Evolutionary conservation across 345 rosid species (phyloP), one percentile per base, ranked within the genome.

Genomic region (Kernera saxatilis): DNA sequence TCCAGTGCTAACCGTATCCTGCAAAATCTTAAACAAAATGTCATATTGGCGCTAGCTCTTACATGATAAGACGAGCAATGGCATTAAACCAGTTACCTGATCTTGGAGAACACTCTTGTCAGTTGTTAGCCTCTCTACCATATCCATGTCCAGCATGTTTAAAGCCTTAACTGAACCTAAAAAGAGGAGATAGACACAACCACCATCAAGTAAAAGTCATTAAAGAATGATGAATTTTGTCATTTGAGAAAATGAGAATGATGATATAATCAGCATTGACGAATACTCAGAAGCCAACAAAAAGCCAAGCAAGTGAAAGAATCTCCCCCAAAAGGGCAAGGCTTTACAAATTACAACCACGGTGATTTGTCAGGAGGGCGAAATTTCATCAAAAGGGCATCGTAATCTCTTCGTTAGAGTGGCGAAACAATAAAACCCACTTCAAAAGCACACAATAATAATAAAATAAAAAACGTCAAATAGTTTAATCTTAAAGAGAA

Each of bases 1-100:
- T 54, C 63, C 84, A 78, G 37, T 41, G 11, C 60, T 35, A 70
- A 60, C 23, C 40, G 43, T 74, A 49, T 61, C 81, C 84, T 77
- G 69, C 5, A 63, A 62, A 70, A 55, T 52, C 73, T 33, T 33
- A 22, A 73, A 44, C 77, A 54, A 18, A 35, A 35, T 15, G 10
- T 53, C 62, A 43, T 32, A 40, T 8, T 49, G 40, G 19, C 5
- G 29, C 29, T 57, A 70, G 67, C 67, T 46, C 67, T 46, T 6
- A 36, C 13, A 60, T 13, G 9, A 18, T 3, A 71, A 50, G 22
- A 21, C 25, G 18, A 23, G 29, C 29, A 60, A 46, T 14, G 43
- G 3, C 26, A 71, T 6, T 13, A 44, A 52, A 52, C 6, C 23
- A 54, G n/a, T 18, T 19, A 73, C 77, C 71, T 73, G 77, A 64